Conservation (phyloP, 139 green algal species). For the Chlamydomonas schloesseri region DNA sequence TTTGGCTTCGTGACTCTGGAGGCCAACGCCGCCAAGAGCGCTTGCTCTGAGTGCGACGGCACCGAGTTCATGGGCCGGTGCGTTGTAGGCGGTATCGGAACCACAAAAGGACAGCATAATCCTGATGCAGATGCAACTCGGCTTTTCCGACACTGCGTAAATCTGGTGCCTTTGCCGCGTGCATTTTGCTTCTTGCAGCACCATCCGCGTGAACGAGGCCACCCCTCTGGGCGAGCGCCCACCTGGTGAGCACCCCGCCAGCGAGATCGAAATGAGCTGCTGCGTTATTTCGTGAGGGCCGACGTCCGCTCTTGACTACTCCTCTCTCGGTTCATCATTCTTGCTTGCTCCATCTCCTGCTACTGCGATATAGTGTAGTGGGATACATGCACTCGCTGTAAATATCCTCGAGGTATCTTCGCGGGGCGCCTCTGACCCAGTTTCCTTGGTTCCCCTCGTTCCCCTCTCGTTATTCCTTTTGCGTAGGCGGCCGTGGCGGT, state of each 20-base stretch:
- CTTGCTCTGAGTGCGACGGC: slow-evolving; percentile 49
- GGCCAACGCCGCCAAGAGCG: slow-evolving; percentile 47
- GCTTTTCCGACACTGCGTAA: not conserved
- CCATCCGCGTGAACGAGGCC: slow-evolving; percentile 72
- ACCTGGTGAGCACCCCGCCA: not conserved
- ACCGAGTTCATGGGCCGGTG: slow-evolving; percentile 65
- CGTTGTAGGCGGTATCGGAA: not conserved
- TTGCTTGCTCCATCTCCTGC: no score
- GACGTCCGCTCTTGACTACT: no score
- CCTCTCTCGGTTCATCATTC: no score
- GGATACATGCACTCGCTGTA: no score
- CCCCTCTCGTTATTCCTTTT: not conserved
- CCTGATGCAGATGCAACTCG: no score
- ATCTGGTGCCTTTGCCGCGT: not conserved
- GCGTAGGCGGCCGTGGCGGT: not conserved
- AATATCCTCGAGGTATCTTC: no score
- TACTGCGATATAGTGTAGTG: no score
- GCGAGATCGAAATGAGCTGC: no score
- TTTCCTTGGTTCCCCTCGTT: not conserved
- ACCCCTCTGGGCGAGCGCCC: slow-evolving; percentile 52
- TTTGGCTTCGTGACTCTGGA: slow-evolving; percentile 85
- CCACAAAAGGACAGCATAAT: no score
- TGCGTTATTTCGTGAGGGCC: no score
- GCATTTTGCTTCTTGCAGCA: slow-evolving; percentile 27
- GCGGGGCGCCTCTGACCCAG: not conserved